Percentiles rank a stretch among this genome's conserved stretches.
These are phyloP conservation scores for Fusarium sp. DNA, from an alignment of 2,329 filamentous ascomycete species.

Conservation along the genomic window DNA sequence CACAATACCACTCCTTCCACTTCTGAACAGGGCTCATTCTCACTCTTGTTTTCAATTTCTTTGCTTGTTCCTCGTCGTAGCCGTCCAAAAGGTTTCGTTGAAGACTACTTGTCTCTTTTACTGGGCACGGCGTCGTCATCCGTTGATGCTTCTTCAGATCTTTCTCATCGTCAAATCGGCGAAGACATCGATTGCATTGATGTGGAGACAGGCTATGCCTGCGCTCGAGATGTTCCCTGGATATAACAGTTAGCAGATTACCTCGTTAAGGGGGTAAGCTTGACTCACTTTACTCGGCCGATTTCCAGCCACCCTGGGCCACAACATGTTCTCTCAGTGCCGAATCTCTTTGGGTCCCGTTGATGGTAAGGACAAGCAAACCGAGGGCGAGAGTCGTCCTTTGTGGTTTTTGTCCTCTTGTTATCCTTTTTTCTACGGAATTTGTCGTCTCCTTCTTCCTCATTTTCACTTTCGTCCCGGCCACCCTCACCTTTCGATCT, in stretches of 20 bases:
- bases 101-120: slow-evolving; percentile 30
- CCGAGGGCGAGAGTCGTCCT: slow-evolving; percentile 44
- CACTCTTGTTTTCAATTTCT: slow-evolving; percentile 30
- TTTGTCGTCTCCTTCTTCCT: slow-evolving; percentile 46
- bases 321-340: slow-evolving; percentile 38
- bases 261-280: not conserved
- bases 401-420: slow-evolving; percentile 53
- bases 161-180: slow-evolving; percentile 32
- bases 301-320: slow-evolving; percentile 41
- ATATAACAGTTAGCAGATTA: not conserved
- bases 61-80: slow-evolving; percentile 41
- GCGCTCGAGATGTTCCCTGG: slow-evolving; percentile 43
- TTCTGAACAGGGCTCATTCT: slow-evolving; percentile 16
- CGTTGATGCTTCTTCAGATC: slow-evolving; percentile 40
- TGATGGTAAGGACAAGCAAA: slow-evolving; percentile 55
- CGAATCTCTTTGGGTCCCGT: slow-evolving; percentile 46
- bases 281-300: slow-evolving; percentile 43
- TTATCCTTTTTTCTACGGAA: slow-evolving; percentile 49
- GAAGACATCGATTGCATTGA: slow-evolving; percentile 39
- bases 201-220: slow-evolving; percentile 33
- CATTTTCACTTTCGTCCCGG: slow-evolving; percentile 46
- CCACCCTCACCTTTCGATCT: slow-evolving; percentile 29
- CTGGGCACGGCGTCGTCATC: slow-evolving; percentile 23
- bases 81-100: slow-evolving; percentile 34
- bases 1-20: slow-evolving; percentile 39